Evolutionary conservation across 2,329 filamentous ascomycete genomes (phyloP), one percentile per base, ranked within the genome.

Genomic region (Alternaria brassicicola): DNA sequence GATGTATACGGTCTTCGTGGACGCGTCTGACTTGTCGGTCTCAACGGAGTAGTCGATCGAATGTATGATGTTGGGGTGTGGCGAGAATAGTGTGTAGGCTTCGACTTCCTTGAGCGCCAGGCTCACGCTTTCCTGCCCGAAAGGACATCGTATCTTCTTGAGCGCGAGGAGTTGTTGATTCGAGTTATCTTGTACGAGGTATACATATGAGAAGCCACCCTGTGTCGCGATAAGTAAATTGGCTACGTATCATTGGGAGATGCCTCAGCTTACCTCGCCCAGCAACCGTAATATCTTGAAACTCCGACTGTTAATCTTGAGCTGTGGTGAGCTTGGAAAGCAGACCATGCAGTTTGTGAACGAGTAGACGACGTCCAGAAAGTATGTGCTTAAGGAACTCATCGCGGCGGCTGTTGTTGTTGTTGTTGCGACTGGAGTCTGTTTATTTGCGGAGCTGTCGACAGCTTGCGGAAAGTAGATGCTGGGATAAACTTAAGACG

Each of bases 171-270:
- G 86, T 70, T 94, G 88, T 59, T 91, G 90, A 51, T 88, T 90
- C 53, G 87, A 83, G 46, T 90, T 94, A 78, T 97, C 93, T 83
- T 98, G 91, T 59, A 99, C 95, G 59, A 99, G 91, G 81, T 99
- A 99, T 69, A 99, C 95, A 79, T 98, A 99, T 65, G 93, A 97
- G 83, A 99, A 99, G 73, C 95, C 95, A 76, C 95, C 95, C 90
- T 94, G 30, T 26, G 23, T 33, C 15, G 21, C 33, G 6, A 47
- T 64, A 26, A 52, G 52, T 59, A n/a, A 58, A 39, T 23, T 49
- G 21, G 10, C n/a, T 6, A 26, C 25, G 25, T 47, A 30, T 5
- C 13, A 13, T 35, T n/a, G 30, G 7, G 35, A 39, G 43, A 48
- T 26, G 54, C 19, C 21, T 31, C n/a, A 45, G 46, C 83, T 68